Conservation (phyloP, 306 rosid species). For the Vigna mungo region DNA sequence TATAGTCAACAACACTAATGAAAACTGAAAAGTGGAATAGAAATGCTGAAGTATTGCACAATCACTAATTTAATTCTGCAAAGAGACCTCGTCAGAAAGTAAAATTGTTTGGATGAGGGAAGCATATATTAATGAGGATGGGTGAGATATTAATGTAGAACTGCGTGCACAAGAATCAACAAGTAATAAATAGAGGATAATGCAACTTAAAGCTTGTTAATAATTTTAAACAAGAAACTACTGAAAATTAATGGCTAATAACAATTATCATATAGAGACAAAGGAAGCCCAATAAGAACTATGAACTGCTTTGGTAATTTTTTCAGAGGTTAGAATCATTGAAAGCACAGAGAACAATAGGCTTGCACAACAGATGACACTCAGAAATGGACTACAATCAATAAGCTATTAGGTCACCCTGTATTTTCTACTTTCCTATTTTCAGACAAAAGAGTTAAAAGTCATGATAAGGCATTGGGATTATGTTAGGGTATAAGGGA, state of each 20-base stretch:
- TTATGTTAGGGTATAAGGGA: too few relatives aligned
- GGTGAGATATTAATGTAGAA: constrained; percentile 3
- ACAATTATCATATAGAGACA: neutral
- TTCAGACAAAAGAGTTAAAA: constrained; percentile 19
- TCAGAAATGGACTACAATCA: constrained; percentile 8
- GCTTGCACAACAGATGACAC: neutral
- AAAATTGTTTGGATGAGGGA: constrained; percentile 29
- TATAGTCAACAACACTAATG: neutral
- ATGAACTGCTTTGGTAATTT: neutral
- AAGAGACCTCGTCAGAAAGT: constrained; percentile 30
- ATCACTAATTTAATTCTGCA: constrained; percentile 7
- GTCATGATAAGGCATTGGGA: constrained; percentile 13
- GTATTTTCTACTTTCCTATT: constrained; percentile 8
- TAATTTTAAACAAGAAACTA: neutral
- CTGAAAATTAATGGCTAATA: neutral
- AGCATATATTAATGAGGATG: constrained; percentile 23
- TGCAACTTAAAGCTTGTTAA: constrained; percentile 5
- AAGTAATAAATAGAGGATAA: neutral
- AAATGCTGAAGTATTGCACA: constrained; percentile 17
- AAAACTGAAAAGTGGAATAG: constrained; percentile 17
- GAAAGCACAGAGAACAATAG: neutral
- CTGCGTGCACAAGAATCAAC: constrained; percentile 32
- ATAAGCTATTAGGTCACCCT: constrained; percentile 4
- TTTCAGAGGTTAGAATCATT: constrained; percentile 1
- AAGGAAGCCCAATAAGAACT: constrained; percentile 10